phyloP scores from a whole-genome alignment of 176 grass and related monocot species.

The Oryza punctata region DNA sequence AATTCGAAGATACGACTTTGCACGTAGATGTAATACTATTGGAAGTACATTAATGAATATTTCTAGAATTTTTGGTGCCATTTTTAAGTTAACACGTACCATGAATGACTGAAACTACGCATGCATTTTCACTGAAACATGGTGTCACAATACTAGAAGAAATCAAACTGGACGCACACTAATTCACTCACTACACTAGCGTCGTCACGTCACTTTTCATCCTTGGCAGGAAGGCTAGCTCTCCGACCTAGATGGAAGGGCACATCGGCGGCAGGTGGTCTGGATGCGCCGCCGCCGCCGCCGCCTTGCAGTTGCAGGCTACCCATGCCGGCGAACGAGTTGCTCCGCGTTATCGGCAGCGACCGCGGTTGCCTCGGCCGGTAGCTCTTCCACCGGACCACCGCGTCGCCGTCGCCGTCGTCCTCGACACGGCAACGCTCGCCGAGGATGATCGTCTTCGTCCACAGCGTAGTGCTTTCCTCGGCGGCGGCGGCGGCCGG shows the following conservation, averaged over 20 bases:
- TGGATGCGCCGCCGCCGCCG: not conserved
- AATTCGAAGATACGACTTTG: too few relatives aligned
- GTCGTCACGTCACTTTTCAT: not conserved
- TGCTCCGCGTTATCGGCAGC: conserved; percentile 54
- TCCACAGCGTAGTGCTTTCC: conserved; percentile 48
- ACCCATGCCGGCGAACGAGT: conserved; percentile 45
- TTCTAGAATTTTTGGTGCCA: too few relatives aligned
- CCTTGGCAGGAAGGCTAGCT: not conserved
- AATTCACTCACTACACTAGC: too few relatives aligned
- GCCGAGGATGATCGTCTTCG: conserved; percentile 59
- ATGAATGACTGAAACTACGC: too few relatives aligned
- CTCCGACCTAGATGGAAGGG: not conserved
- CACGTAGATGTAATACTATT: too few relatives aligned
- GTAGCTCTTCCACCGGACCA: conserved; percentile 39
- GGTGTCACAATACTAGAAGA: too few relatives aligned
- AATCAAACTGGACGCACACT: not conserved
- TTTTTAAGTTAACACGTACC: too few relatives aligned
- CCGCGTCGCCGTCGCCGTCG: not conserved
- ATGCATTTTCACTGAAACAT: too few relatives aligned
- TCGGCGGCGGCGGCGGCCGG: not conserved
- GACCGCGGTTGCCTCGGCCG: conserved; percentile 54
- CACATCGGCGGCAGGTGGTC: not conserved
- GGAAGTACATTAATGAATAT: too few relatives aligned
- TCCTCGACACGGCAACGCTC: conserved; percentile 48
- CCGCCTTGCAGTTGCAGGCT: not conserved